phyloP scores from a whole-genome alignment of 208 protist genomes.

The Strigomonas culicis region DNA sequence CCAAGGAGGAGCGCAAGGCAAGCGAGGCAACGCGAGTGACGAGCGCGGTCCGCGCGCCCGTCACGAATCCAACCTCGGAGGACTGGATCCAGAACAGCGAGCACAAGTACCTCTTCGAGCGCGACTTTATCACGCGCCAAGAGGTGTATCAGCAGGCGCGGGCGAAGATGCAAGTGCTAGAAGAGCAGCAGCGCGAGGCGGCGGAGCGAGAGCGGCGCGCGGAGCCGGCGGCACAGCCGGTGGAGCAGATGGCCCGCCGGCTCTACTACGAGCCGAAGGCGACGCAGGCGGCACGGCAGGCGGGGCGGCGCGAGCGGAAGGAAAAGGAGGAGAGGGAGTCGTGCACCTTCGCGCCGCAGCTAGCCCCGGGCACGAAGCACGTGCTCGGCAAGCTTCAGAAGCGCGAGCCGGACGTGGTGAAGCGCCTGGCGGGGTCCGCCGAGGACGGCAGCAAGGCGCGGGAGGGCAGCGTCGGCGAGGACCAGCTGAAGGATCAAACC shows the following conservation, averaged over 20 bases:
- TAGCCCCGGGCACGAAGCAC: constrained; percentile 57
- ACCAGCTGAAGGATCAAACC: too few relatives aligned
- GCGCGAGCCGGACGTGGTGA: constrained; percentile 66
- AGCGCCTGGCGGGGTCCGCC: constrained; percentile 34
- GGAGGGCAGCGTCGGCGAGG: too few relatives aligned
- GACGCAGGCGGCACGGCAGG: constrained; percentile 21
- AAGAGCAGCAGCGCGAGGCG: background rate
- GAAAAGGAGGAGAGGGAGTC: constrained; percentile 20
- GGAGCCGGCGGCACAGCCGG: background rate
- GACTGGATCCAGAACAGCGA: constrained; percentile 66
- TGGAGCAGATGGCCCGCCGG: constrained; percentile 39
- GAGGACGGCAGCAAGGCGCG: too few relatives aligned
- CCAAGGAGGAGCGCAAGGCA: constrained; percentile 5
- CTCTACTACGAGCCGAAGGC: constrained; percentile 47
- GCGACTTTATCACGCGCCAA: constrained; percentile 70
- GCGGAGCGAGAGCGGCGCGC: constrained; percentile 7
- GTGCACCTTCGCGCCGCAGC: constrained; percentile 56
- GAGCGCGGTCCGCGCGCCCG: constrained; percentile 20
- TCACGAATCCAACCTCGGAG: constrained; percentile 55
- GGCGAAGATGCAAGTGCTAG: constrained; percentile 29
- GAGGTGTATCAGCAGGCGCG: constrained; percentile 57
- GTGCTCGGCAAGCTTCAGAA: constrained; percentile 30
- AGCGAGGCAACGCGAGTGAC: background rate
- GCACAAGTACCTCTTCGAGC: constrained; percentile 65
- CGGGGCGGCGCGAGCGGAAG: constrained; percentile 20